Conservation (phyloP, 371 early-diverging fungal genomes). For the Amoeboaphelidium occidentale region DNA sequence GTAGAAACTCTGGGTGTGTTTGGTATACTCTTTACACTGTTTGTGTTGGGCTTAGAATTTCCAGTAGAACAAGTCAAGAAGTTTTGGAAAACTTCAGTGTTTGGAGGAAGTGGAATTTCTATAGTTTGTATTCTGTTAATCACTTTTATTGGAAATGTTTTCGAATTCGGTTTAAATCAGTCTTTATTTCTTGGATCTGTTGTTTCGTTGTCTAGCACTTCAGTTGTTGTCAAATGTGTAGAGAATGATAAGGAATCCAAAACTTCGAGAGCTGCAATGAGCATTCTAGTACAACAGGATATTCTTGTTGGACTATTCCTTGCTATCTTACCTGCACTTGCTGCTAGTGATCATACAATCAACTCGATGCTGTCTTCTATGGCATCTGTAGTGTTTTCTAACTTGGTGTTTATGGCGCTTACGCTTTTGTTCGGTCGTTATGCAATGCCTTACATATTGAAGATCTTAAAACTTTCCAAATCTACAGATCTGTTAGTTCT, state of each 20-base stretch:
- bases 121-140: constrained; percentile 16
- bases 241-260: constrained; percentile 17
- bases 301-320: constrained; percentile 29
- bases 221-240: constrained; percentile 24
- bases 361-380: constrained; percentile 15
- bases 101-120: constrained; percentile 21
- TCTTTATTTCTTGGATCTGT: constrained; percentile 25
- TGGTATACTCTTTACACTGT: constrained; percentile 27
- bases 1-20: constrained; percentile 26
- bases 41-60: constrained; percentile 33
- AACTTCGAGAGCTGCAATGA: constrained; percentile 1
- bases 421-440: constrained; percentile 12
- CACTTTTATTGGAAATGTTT: constrained; percentile 13
- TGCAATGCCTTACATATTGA: constrained; percentile 6
- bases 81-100: constrained; percentile 24
- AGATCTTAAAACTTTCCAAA: constrained; percentile 4
- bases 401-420: constrained; percentile 16
- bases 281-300: constrained; percentile 26
- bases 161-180: constrained; percentile 18
- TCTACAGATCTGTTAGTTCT: constrained; percentile 23
- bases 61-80: constrained; percentile 22
- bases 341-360: constrained; percentile 19
- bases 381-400: constrained; percentile 11
- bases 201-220: constrained; percentile 25
- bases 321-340: constrained; percentile 28